Evolutionary conservation across 176 grass and related monocot species (phyloP).

Genomic region (Musa itinerans): DNA sequence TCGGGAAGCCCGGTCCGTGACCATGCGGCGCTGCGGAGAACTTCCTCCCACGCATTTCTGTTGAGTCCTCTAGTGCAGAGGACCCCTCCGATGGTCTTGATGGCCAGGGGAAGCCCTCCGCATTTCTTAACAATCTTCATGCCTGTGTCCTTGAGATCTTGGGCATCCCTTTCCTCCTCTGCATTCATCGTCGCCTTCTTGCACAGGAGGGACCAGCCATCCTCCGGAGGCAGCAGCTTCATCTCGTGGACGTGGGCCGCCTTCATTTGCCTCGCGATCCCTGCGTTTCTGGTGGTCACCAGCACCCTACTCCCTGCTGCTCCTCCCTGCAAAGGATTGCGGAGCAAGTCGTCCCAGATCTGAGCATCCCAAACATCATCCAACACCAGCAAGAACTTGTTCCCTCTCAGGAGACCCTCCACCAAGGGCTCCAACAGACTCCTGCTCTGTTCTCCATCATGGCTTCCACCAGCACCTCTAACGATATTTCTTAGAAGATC

Average conservation of each 20-base stretch:
- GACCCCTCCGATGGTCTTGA: too few relatives aligned
- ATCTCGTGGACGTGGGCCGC: conserved; percentile 35
- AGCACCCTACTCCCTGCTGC: conserved; percentile 45
- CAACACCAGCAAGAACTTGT: conserved; percentile 47
- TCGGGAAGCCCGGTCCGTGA: not conserved
- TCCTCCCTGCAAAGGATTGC: conserved; percentile 22
- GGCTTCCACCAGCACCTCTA: conserved; percentile 29
- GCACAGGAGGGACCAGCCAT: not conserved
- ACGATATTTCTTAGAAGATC: conserved; percentile 42
- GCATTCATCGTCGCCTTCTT: too few relatives aligned
- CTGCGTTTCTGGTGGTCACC: conserved; percentile 30
- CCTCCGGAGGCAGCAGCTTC: conserved; percentile 24
- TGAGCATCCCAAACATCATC: conserved; percentile 38
- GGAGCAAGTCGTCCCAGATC: conserved; percentile 41
- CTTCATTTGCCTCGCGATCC: conserved; percentile 34
- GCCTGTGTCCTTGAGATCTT: too few relatives aligned
- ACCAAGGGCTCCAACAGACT: conserved; percentile 26
- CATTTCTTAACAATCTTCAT: too few relatives aligned
- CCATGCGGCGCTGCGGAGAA: not conserved
- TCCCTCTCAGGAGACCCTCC: conserved; percentile 23
- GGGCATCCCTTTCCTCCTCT: too few relatives aligned
- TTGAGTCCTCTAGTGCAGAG: too few relatives aligned
- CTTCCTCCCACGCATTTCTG: not conserved
- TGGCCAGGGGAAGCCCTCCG: too few relatives aligned
- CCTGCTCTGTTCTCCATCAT: conserved; percentile 12